Base-by-base conservation (phyloP, 192 early-diverging fungal species). In the Pilobolus umbonatus region DNA sequence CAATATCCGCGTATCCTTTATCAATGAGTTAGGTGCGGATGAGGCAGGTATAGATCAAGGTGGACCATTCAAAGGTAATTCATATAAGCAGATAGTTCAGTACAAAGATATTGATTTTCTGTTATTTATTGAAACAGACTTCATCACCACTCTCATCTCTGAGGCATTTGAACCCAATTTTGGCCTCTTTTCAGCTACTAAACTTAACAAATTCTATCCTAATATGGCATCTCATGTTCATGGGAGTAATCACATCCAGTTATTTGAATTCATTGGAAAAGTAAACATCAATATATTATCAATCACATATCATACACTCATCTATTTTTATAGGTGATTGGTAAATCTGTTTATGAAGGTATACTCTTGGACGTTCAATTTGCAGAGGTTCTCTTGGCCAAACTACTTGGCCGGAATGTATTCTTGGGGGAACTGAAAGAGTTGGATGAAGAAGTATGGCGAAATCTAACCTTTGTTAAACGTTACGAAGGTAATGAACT, bases 21-120 rank as follows among this genome's bases (percentile, higher is more conserved):
- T 75, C 15, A 83, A 78, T 29, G 76, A 80, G 39, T 45, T 69
- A 2, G 80, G 80, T 43, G 44, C 75, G 1, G 75, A 75, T 5
- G 90, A 92, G 62, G 84, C 83, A 12, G 90, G 90, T 9, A 88
- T 92, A 21, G 90, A 92, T 69, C 88, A 89, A 58, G 88, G 88
- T 3, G 88, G 90, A 7, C 84, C 90, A 4, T 92, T 92, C 65
- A 92, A 92, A 69, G 86, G 86, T 66, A 85, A 81, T 63, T 63
- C 79, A 11, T 75, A 68, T 15, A 31, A 47, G 30, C 9, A 36
- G 5, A 31, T 26, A 55, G n/a, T n/a, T n/a, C n/a, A n/a, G n/a
- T n/a, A n/a, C n/a, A n/a, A n/a, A n/a, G n/a, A 31, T 1, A 15
- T 25, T 5, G 22, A 22, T 34, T 15, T 14, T 10, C 49, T 22